Conservation (phyloP, 2,329 filamentous ascomycete species). For the Aspergillus aculeatinus region DNA sequence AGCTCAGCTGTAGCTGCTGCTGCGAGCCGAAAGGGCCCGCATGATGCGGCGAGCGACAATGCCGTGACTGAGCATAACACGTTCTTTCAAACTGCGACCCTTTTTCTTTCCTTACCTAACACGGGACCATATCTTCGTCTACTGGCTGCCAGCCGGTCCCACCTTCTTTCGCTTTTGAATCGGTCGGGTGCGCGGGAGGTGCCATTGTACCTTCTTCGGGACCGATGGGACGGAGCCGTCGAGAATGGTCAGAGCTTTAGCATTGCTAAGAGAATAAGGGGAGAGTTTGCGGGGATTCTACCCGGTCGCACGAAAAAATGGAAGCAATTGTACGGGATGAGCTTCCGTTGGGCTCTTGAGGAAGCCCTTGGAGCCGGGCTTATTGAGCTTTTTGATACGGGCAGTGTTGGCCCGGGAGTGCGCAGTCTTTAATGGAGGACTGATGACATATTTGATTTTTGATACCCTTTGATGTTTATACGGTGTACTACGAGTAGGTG, state of each 20-base stretch:
- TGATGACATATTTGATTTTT: neutral
- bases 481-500: too few species aligned
- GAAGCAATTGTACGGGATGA: constrained; percentile 59
- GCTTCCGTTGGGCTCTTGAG: constrained; percentile 61
- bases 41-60: neutral
- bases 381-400: constrained; percentile 63
- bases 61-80: neutral
- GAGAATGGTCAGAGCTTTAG: constrained; percentile 46
- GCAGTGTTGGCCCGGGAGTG: constrained; percentile 59
- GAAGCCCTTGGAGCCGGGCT: constrained; percentile 61
- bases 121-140: constrained; percentile 61
- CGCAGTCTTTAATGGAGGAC: constrained; percentile 33
- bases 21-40: constrained; percentile 26
- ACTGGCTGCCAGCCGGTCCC: constrained; percentile 53
- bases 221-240: constrained; percentile 65
- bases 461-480: too few species aligned
- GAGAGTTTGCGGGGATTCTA: constrained; percentile 56
- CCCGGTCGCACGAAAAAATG: constrained; percentile 64
- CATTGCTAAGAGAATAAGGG: constrained; percentile 53
- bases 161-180: constrained; percentile 54
- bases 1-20: constrained; percentile 19
- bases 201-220: constrained; percentile 54
- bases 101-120: constrained; percentile 58
- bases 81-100: constrained; percentile 30
- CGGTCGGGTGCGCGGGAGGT: constrained; percentile 55